Evolutionary conservation across 768 basidiomycete species (phyloP), one percentile per base, ranked within the genome.

Genomic region (Lactarius indigo): DNA sequence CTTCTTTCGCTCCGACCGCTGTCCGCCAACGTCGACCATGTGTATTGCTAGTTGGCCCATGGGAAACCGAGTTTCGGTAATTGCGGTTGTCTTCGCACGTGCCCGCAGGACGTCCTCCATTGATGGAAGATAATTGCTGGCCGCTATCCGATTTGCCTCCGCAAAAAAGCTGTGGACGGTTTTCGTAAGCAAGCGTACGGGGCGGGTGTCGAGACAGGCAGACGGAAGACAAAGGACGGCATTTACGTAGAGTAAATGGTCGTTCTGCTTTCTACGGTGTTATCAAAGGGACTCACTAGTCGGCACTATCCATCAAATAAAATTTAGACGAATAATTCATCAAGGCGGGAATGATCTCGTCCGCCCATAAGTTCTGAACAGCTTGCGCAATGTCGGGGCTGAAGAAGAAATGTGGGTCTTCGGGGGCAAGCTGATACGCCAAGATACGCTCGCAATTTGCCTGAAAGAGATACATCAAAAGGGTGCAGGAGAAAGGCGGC

Each of bases 291-390:
- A 84, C 90, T 74, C 71, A 93, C 92, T 96, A 96, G 54, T 82
- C 81, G 0, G 96, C 96, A n/a, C 87, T 91, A 74, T 97, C 96
- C 93, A 96, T 96, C 17, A 97, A 80, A 74, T 96, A 96, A 72
- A 96, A 96, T 63, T 94, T 88, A 74, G 80, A 85, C 26, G 80
- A 79, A 69, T 87, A 86, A 37, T 84, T 83, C 81, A 85, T 81
- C 12, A 85, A 73, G 12, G 76, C 75, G 12, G 77, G 73, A 58
- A 80, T 80, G 61, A 88, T 82, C 13, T 87, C 85, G 73, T 92
- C 90, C 63, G 85, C 83, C 87, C 87, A 88, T 1, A 91, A 76
- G 54, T 89, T 79, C 66, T 84, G 79, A 50, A 91, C 88, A 8
- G 89, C 88, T 33, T 84, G 79, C 1, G 89, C 88, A 62, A 91